These are phyloP conservation scores for Aspergillus sp. DNA, from an alignment of 2,329 filamentous ascomycete species.

Conservation along the genomic window DNA sequence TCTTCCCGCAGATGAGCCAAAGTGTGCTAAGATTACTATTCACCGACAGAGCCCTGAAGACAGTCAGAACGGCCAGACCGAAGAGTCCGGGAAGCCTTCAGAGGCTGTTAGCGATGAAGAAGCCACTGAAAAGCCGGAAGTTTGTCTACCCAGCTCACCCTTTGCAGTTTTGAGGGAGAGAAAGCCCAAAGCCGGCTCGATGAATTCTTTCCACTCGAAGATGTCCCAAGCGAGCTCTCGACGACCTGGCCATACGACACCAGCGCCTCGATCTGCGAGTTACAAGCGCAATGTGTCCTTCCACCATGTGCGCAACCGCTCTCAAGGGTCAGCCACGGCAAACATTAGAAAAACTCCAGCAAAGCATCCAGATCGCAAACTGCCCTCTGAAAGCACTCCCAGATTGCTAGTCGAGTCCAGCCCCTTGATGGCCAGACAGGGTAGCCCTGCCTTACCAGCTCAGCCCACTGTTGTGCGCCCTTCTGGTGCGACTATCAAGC, in stretches of 20 bases:
- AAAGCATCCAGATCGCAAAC: constrained; percentile 14
- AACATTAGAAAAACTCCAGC: constrained; percentile 13
- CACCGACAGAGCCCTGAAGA: constrained; percentile 44
- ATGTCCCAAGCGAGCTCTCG: constrained; percentile 46
- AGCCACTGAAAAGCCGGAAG: constrained; percentile 7
- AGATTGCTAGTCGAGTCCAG: constrained; percentile 7
- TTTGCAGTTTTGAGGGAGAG: constrained; percentile 28
- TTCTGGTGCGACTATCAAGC: constrained; percentile 22
- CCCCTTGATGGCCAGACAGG: constrained; percentile 20
- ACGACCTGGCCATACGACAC: constrained; percentile 28
- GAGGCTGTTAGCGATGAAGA: constrained; percentile 10
- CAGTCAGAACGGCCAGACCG: no score
- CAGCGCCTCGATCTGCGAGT: constrained; percentile 43
- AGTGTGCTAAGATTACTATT: constrained; percentile 64
- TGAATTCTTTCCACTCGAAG: constrained; percentile 40
- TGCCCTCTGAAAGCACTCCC: constrained; percentile 1
- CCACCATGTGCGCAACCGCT: constrained; percentile 46
- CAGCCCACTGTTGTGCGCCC: constrained; percentile 34
- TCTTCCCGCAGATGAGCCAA: constrained; percentile 41
- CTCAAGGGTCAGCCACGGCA: constrained; percentile 21
- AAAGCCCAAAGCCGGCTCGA: constrained; percentile 26
- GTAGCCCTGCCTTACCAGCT: constrained; percentile 36
- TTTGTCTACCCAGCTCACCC: constrained; percentile 18
- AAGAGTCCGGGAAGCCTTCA: no score
- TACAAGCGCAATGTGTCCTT: constrained; percentile 63